A percentile compares a stretch with the other conserved stretches of the same genome.
These are phyloP conservation scores for Diplocarpon rosae DNA, from an alignment of 2,329 filamentous ascomycete genomes.

Conservation along the genomic window DNA sequence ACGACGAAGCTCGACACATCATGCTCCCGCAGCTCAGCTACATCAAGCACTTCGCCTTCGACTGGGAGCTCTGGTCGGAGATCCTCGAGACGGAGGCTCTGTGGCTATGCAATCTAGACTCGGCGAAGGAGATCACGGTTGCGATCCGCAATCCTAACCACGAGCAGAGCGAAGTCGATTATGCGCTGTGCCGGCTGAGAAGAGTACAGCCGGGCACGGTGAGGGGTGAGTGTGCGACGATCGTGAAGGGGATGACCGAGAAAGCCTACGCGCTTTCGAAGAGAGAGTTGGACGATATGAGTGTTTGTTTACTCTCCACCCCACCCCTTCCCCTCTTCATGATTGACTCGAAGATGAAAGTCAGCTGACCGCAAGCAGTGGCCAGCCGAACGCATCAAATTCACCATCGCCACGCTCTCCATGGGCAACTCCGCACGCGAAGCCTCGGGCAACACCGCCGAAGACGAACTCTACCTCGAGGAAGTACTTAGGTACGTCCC, in stretches of 20 bases:
- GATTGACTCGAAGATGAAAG: neutral
- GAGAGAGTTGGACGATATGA: neutral
- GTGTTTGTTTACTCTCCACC: neutral
- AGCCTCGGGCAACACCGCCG: neutral
- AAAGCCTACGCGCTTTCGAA: neutral
- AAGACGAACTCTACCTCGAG: neutral
- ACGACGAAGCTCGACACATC: constrained; percentile 1
- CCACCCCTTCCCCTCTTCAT: neutral
- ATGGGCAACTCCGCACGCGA: neutral
- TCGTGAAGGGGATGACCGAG: neutral
- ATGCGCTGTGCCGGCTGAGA: neutral
- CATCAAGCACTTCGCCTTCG: constrained; percentile 5
- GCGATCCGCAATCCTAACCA: constrained; percentile 1
- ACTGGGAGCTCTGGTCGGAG: constrained; percentile 1
- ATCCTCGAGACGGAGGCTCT: neutral
- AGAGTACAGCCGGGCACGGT: neutral
- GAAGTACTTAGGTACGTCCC: neutral
- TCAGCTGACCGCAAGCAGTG: neutral
- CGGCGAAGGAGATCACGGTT: neutral
- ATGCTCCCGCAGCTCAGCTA: neutral
- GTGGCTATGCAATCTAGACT: neutral
- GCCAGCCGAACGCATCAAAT: neutral
- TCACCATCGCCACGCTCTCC: neutral
- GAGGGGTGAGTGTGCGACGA: neutral
- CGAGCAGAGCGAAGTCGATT: neutral